Evolutionary conservation across 495 filamentous ascomycete species (phyloP).

Genomic region (Chaetomium cochliodes): DNA sequence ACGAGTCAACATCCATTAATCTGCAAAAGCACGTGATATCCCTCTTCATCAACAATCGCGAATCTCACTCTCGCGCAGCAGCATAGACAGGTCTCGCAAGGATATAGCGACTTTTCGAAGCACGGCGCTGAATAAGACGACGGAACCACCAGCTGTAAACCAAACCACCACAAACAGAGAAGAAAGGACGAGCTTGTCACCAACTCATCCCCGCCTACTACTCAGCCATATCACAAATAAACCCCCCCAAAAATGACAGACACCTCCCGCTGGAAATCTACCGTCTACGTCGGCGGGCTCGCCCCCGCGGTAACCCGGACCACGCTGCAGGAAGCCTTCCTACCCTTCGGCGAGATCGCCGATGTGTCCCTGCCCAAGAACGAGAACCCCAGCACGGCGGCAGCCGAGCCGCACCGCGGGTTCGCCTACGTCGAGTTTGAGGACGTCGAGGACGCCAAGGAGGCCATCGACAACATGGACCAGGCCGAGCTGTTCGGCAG

Average conservation of each 20-base stretch:
- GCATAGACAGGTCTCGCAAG: too few relatives aligned
- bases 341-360: slow-evolving; percentile 92
- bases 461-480: slow-evolving; percentile 99
- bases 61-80: background rate
- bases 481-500: slow-evolving; percentile 92
- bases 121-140: too few relatives aligned
- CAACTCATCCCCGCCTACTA: background rate
- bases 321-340: slow-evolving; percentile 83
- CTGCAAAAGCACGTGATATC: slow-evolving; percentile 18
- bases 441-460: slow-evolving; percentile 76
- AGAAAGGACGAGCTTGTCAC: background rate
- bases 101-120: too few relatives aligned
- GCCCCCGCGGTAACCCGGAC: slow-evolving; percentile 70
- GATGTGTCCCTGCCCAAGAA: slow-evolving; percentile 87
- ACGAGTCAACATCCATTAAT: background rate
- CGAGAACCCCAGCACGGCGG: slow-evolving; percentile 60
- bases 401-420: slow-evolving; percentile 71
- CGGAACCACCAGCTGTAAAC: background rate
- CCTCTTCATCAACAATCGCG: background rate
- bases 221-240: background rate
- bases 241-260: slow-evolving; percentile 64
- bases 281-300: slow-evolving; percentile 87
- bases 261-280: slow-evolving; percentile 78
- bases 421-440: slow-evolving; percentile 98
- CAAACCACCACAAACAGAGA: background rate